These are phyloP conservation scores for Cinnamomum micranthum DNA, from an alignment of 164 flowering plant genomes.

Conservation along the genomic window DNA sequence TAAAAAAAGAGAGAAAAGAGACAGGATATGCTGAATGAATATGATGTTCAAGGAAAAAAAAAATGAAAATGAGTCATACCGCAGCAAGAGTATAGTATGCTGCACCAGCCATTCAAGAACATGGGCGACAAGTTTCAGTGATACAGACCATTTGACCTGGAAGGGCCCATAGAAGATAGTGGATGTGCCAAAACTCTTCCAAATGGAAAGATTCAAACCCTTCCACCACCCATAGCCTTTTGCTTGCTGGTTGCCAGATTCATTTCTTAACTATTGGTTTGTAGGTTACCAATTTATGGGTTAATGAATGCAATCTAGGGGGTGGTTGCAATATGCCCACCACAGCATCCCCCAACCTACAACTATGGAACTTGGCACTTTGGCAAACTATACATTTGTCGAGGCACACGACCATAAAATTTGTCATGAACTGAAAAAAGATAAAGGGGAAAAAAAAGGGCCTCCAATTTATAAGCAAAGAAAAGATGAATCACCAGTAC, in stretches of 20 bases:
- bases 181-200: no score
- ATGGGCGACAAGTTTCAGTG: background rate
- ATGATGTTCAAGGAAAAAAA: background rate
- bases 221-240: background rate
- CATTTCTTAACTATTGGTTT: background rate
- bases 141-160: background rate
- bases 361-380: background rate
- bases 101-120: background rate
- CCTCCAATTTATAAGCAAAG: background rate
- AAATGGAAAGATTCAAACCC: background rate
- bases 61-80: background rate
- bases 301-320: background rate
- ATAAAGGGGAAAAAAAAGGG: background rate
- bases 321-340: background rate
- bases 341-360: background rate
- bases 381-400: background rate
- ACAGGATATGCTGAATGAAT: background rate
- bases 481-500: constrained; percentile 36
- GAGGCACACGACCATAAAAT: background rate
- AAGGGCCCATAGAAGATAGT: no score
- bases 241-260: background rate
- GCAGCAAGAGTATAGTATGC: background rate
- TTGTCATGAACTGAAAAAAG: background rate
- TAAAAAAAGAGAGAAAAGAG: constrained; percentile 3
- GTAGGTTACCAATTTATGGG: background rate